Base-by-base conservation (phyloP, 306 rosid genomes). In the Cicer chorassanicum region DNA sequence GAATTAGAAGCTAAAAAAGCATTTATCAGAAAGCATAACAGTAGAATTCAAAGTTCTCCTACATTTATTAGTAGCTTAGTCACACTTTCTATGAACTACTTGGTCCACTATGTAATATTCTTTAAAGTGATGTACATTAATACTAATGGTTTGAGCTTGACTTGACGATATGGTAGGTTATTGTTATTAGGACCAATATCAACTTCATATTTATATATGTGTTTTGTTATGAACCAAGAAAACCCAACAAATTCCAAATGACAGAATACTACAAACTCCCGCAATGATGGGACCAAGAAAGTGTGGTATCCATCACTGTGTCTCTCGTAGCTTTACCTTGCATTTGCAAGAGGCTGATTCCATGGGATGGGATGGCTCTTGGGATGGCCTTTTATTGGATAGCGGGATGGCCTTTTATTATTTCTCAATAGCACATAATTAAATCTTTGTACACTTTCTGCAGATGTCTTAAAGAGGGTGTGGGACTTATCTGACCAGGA, bases 401-500 rank as follows among this genome's bases (percentile, higher is more conserved):
- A 5, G 5, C 36, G 36, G 36, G 36, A 29, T 29, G 36, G 5
- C 36, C 36, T 74, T 83, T 50, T 44, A 54, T 68, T 75, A 73
- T 74, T 75, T 78, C 38, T 72, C 38, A n/a, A 65, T 41, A 69
- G 43, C 46, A 51, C 44, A 45, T 74, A 36, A 61, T 54, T 65
- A 76, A 76, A 64, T 53, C 50, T 59, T 72, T 77, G 67, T 76
- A 78, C 69, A 67, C 85, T 74, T 72, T 85, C 85, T 81, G 72
- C 94, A 93, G 97, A 93, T 71, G 90, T 93, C 65, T 81, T 93
- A 69, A 91, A 93, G 89, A 96, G 89, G 86, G 98, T 89, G 74
- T 93, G 97, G 98, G 97, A 93, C 74, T 88, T 93, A 65, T 93
- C 98, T 78, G 97, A 93, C 83, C 98, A 93, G 80, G 98, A 93